These are phyloP conservation scores for Chamaenerion angustifolium DNA, from an alignment of 345 rosid species.

Conservation along the genomic window DNA sequence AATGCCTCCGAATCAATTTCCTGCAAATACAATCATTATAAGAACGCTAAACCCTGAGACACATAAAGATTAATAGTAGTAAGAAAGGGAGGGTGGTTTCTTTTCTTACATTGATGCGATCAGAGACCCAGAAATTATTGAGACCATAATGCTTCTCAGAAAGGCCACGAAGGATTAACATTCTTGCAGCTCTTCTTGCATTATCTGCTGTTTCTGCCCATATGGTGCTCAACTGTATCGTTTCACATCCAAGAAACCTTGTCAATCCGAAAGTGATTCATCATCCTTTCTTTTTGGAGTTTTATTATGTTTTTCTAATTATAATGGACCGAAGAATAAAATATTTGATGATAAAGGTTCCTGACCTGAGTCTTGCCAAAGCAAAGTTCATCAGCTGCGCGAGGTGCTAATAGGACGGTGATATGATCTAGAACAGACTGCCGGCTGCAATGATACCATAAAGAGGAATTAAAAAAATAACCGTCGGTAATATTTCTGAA, in stretches of 20 bases:
- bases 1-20: conserved; percentile 74
- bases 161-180: conserved; percentile 77
- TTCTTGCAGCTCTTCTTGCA: conserved; percentile 82
- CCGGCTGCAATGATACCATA: conserved; percentile 37
- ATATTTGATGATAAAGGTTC: conserved; percentile 3
- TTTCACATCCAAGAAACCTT: conserved; percentile 8
- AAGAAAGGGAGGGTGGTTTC: conserved; percentile 1
- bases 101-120: conserved; percentile 61
- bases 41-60: neutral
- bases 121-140: conserved; percentile 64
- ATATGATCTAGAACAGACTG: conserved; percentile 86
- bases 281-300: too few species aligned
- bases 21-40: conserved; percentile 21
- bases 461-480: neutral
- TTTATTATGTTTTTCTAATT: neutral
- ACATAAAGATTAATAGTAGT: neutral
- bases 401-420: conserved; percentile 91
- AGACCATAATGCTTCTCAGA: conserved; percentile 72
- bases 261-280: too few species aligned
- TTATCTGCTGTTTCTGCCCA: conserved; percentile 96
- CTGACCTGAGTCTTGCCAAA: conserved; percentile 74
- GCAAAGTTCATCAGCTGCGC: conserved; percentile 95
- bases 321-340: neutral
- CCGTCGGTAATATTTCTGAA: neutral
- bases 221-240: conserved; percentile 76